Evolutionary conservation across 345 rosid genomes (phyloP).

Genomic region (Cardiospermum halicacabum): DNA sequence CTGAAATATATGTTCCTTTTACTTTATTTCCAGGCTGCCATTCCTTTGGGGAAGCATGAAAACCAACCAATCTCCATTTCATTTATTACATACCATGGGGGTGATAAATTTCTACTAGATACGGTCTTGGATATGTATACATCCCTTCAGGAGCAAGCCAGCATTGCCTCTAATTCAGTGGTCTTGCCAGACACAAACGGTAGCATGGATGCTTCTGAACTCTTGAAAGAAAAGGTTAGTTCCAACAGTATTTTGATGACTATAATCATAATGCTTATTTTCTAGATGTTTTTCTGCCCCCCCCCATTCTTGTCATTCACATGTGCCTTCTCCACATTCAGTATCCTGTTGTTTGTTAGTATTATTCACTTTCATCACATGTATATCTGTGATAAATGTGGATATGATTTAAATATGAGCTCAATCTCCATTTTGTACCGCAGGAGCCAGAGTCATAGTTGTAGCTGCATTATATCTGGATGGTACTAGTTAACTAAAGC

Average conservation of each 20-base stretch:
- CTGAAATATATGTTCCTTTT: conserved; percentile 10
- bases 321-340: neutral
- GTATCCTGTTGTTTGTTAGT: neutral
- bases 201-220: conserved; percentile 64
- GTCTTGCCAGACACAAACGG: conserved; percentile 47
- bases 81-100: conserved; percentile 69
- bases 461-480: neutral
- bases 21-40: conserved; percentile 48
- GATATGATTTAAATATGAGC: neutral
- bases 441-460: neutral
- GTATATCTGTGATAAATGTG: neutral
- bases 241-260: neutral
- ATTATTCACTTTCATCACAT: neutral
- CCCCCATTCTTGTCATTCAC: neutral
- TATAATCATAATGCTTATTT: neutral
- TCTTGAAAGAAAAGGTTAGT: conserved; percentile 84
- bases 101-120: conserved; percentile 92
- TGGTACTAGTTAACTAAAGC: neutral
- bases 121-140: conserved; percentile 66
- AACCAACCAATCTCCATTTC: conserved; percentile 73
- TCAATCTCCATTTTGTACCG: neutral
- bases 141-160: conserved; percentile 74
- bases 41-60: conserved; percentile 77
- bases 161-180: conserved; percentile 48
- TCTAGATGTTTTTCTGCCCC: neutral